A percentile compares a stretch with the other conserved stretches of the same genome.
phyloP scores from a whole-genome alignment of 495 filamentous ascomycete genomes.

The Glutinoglossum americanum region DNA sequence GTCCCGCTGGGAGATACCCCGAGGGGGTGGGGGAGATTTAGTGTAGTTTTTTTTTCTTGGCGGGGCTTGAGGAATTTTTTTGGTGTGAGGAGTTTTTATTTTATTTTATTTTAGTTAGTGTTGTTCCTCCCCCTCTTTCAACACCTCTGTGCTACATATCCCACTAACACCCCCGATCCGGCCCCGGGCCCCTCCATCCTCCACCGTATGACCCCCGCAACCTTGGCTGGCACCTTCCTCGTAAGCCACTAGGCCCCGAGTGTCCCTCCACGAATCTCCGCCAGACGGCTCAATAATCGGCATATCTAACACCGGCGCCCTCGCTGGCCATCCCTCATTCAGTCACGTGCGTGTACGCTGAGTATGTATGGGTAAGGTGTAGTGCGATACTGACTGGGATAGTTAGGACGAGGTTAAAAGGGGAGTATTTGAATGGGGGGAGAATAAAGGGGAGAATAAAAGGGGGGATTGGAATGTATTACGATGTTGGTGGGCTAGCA shows the following conservation, averaged over 20 bases:
- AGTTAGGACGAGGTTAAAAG: constrained; percentile 69
- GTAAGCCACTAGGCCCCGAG: constrained; percentile 64
- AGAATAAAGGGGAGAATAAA: constrained; percentile 65
- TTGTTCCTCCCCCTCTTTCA: background rate
- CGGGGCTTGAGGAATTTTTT: constrained; percentile 67
- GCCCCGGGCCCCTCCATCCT: background rate
- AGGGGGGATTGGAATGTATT: constrained; percentile 44
- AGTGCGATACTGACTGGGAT: constrained; percentile 78
- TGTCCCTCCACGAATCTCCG: constrained; percentile 40
- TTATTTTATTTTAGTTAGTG: background rate
- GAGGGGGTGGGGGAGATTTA: constrained; percentile 35
- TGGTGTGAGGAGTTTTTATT: constrained; percentile 29
- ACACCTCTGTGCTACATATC: too few species aligned
- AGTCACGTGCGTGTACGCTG: constrained; percentile 58
- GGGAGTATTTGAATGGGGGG: constrained; percentile 49
- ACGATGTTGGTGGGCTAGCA: constrained; percentile 60
- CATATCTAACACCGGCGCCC: constrained; percentile 60
- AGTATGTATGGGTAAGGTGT: constrained; percentile 60
- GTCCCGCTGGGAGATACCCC: background rate
- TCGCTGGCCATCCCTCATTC: constrained; percentile 75
- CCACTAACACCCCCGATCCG: background rate
- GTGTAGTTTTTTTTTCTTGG: too few species aligned
- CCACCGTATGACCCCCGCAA: constrained; percentile 38
- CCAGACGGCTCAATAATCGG: constrained; percentile 65
- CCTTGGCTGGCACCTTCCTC: constrained; percentile 78